Evolutionary conservation across 2,329 filamentous ascomycete species (phyloP).

Genomic region (Lachnellula subtilissima): DNA sequence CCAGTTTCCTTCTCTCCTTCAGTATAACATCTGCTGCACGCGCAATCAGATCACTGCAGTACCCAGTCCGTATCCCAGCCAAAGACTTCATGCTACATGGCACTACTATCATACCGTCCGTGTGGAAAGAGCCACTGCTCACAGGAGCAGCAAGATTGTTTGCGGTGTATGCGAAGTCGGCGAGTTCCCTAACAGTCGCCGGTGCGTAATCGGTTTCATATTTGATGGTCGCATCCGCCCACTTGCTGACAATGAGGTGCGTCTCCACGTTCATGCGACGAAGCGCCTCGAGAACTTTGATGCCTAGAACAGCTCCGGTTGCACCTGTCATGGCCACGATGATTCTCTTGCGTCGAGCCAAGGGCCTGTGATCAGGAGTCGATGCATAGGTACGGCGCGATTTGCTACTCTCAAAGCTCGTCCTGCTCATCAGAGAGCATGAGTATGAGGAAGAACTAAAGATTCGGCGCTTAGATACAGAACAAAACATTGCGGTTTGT

Average conservation of each 20-base stretch:
- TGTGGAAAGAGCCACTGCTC: constrained; percentile 40
- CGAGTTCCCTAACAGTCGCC: constrained; percentile 35
- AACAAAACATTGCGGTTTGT: no score
- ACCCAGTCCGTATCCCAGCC: constrained; percentile 37
- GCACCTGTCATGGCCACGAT: constrained; percentile 47
- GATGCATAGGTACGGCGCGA: no score
- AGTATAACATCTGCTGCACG: constrained; percentile 43
- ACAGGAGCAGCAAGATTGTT: constrained; percentile 42
- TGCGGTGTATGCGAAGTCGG: constrained; percentile 36
- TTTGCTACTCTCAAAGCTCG: no score
- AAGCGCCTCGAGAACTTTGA: constrained; percentile 38
- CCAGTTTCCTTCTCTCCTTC: constrained; percentile 39
- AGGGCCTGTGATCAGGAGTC: no score
- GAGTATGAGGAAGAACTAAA: no score
- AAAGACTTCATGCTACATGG: constrained; percentile 47
- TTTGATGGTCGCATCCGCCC: constrained; percentile 45
- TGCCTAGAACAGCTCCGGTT: constrained; percentile 41
- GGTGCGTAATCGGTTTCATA: constrained; percentile 42
- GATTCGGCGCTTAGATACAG: no score
- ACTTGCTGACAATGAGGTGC: constrained; percentile 44
- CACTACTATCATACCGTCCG: constrained; percentile 44
- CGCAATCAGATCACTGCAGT: constrained; percentile 42
- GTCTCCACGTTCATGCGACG: constrained; percentile 41
- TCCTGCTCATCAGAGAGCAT: no score
- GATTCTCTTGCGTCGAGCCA: constrained; percentile 30